Evolutionary conservation across 106 monocot genomes (phyloP).

Genomic region (Hemerocallis citrina): DNA sequence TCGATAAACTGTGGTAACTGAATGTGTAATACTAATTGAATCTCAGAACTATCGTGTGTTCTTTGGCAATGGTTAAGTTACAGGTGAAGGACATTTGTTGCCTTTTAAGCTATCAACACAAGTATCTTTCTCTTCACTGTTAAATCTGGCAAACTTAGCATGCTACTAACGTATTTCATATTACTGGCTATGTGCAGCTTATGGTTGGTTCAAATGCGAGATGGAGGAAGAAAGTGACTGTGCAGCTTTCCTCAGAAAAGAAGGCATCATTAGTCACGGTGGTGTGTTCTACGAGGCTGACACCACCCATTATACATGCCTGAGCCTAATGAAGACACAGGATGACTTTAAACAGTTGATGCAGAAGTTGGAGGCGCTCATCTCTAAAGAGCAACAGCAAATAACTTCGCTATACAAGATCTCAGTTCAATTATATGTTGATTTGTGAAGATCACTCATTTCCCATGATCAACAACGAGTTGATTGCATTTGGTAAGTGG

Average conservation of each 20-base stretch:
- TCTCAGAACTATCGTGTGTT: no score
- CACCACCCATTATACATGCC: constrained; percentile 20
- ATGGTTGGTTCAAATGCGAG: constrained; percentile 88
- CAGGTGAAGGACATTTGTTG: no score
- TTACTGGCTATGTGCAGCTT: constrained; percentile 29
- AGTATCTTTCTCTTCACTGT: neutral
- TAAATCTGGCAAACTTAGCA: neutral
- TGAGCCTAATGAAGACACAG: constrained; percentile 48
- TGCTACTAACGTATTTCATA: neutral
- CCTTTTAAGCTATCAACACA: no score
- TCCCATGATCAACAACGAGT: no score
- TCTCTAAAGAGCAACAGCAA: constrained; percentile 9
- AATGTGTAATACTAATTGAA: neutral
- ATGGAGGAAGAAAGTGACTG: constrained; percentile 43
- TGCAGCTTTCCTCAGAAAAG: constrained; percentile 20
- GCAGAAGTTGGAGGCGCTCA: constrained; percentile 15
- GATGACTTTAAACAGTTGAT: constrained; percentile 46
- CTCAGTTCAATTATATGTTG: no score
- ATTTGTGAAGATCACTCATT: no score
- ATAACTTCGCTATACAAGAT: no score
- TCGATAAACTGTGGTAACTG: neutral
- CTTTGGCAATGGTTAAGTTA: no score
- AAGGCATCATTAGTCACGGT: constrained; percentile 33
- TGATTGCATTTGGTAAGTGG: no score
- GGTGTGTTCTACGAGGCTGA: constrained; percentile 23